Percentiles rank a stretch among this genome's conserved stretches.
Evolutionary conservation across 495 filamentous ascomycete genomes (phyloP).

Genomic region (Paragyromitra xinjiangensis): DNA sequence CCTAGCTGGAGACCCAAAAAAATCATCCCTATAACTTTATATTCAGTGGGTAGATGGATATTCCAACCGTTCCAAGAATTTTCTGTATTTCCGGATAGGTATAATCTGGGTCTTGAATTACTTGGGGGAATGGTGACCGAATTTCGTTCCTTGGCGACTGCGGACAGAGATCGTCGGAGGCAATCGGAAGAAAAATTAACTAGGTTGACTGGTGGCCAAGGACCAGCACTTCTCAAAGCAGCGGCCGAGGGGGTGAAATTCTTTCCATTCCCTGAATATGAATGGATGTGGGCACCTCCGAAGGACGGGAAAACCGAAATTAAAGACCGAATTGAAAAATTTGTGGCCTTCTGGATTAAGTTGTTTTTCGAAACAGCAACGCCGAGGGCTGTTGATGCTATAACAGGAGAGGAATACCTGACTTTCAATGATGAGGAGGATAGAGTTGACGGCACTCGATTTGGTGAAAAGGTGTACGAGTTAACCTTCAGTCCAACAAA

Average conservation of each 20-base stretch:
- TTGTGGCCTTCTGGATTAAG: conserved; percentile 14
- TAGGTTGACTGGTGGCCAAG: background rate
- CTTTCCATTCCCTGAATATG: conserved; percentile 12
- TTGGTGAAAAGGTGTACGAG: conserved; percentile 22
- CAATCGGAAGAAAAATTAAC: background rate
- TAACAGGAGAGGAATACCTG: background rate
- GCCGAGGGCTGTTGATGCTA: background rate
- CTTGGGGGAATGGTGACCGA: background rate
- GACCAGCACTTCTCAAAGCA: background rate
- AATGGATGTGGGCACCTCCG: conserved; percentile 11
- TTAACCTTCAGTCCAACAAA: conserved; percentile 34
- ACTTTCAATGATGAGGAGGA: background rate
- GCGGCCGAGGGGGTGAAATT: background rate
- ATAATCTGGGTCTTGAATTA: background rate
- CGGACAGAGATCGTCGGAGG: background rate
- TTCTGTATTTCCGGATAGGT: conserved; percentile 1
- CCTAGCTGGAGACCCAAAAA: background rate
- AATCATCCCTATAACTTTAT: background rate
- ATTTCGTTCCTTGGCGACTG: background rate
- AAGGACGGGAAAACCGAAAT: background rate
- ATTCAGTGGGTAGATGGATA: conserved; percentile 17
- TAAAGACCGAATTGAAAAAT: background rate
- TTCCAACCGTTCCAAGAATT: conserved; percentile 14
- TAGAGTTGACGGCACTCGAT: background rate
- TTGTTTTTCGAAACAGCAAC: conserved; percentile 11